Base-by-base conservation (phyloP, 73 alveolate species). In the Diophrys appendiculata region DNA sequence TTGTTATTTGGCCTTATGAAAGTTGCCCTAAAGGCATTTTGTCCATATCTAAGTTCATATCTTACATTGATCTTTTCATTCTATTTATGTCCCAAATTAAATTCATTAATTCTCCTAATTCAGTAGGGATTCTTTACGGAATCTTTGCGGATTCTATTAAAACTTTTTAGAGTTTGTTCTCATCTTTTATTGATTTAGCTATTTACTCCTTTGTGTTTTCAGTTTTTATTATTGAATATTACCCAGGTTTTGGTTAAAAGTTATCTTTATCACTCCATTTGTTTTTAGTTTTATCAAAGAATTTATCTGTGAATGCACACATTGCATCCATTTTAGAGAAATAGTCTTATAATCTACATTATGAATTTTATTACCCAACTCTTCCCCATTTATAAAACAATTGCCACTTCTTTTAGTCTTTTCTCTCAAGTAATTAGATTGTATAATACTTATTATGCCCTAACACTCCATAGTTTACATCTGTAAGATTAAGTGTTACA, bases 1-100 rank as follows among this genome's bases (percentile, higher is more conserved):
- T 88, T 24, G 52, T 28, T 24, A 95, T 75, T 52, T 91, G 77
- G 25, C 79, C 95, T n/a, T 80, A 77, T 33, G 95, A 64, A 65
- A 95, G 83, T 68, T 91, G 80, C 22, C 99, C 99, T 56, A 95
- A 85, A 30, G 99, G 99, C 83, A 90, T 83, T 76, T 86, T 95
- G 32, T 88, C 92, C 2, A 92, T 76, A 84, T 96, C 98, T 53
- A 92, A 76, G 29, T 92, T 90, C 31, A 95, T 77, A 79, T 96
- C 98, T 60, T 77, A 79, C 82, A 95, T 83, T 1, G 94, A 69
- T 69, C 75, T 83, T 80, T 91, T 94, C 88, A 95, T 88, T 79
- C 90, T 68, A 18, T 85, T 77, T 68, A 88, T 78, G 74, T 96
- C 95, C 94, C 97, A 96, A 29, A 95, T 90, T 43, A 88, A 64